phyloP scores from a whole-genome alignment of 2,329 filamentous ascomycete species.

The Aspergillus viridinutans region DNA sequence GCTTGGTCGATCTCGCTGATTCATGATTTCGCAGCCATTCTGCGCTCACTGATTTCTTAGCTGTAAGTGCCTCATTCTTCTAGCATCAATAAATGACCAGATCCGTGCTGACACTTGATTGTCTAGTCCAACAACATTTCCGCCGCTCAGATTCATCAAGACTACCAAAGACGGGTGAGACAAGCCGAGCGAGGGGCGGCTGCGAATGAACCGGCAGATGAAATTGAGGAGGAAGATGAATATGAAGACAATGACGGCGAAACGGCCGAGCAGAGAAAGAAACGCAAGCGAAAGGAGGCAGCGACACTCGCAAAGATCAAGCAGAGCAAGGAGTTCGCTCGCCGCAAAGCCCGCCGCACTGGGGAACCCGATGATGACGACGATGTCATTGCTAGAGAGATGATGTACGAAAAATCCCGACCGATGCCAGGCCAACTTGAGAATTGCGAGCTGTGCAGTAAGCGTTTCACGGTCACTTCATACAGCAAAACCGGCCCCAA shows the following conservation, averaged over 20 bases:
- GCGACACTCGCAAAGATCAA: conserved; percentile 44
- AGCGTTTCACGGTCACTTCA: conserved; percentile 86
- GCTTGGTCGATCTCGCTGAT: conserved; percentile 3
- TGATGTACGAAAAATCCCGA: conserved; percentile 52
- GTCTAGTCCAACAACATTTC: conserved; percentile 61
- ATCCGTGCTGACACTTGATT: neutral
- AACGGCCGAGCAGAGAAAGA: conserved; percentile 46
- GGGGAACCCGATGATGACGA: conserved; percentile 45
- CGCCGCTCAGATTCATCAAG: conserved; percentile 58
- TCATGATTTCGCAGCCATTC: conserved; percentile 48
- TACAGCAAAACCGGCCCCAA: conserved; percentile 78
- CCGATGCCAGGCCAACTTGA: conserved; percentile 79
- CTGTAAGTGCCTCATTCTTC: conserved; percentile 41
- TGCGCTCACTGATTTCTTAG: conserved; percentile 64
- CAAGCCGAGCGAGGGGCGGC: conserved; percentile 43
- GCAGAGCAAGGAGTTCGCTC: conserved; percentile 49
- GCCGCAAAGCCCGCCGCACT: conserved; percentile 39
- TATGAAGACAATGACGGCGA: conserved; percentile 35
- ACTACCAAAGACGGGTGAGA: conserved; percentile 52
- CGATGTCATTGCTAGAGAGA: conserved; percentile 45
- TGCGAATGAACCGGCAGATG: conserved; percentile 22
- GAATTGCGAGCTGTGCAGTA: conserved; percentile 79
- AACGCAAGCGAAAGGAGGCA: conserved; percentile 54
- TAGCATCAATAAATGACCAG: neutral
- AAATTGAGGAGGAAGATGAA: conserved; percentile 26